Percentiles rank a stretch among this genome's conserved stretches.
phyloP scores from a whole-genome alignment of 345 rosid species.

The Pistacia integerrima region DNA sequence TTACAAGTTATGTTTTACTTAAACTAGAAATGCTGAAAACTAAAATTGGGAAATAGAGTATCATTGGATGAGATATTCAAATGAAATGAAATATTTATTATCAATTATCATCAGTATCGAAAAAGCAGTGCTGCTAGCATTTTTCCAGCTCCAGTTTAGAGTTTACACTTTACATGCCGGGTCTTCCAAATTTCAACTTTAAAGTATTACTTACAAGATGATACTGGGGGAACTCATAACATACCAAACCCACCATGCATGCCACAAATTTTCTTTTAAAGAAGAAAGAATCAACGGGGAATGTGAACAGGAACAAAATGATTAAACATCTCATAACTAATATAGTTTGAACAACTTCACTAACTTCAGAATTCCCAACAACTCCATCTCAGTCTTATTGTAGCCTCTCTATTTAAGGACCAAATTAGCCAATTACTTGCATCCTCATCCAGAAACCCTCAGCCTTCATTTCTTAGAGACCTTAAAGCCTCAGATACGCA shows the following conservation, averaged over 20 bases:
- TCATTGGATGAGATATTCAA: too few species aligned
- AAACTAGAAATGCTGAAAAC: too few species aligned
- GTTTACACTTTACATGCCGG: too few species aligned
- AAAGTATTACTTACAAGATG: neutral
- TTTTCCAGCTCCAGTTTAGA: too few species aligned
- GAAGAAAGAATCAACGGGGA: neutral
- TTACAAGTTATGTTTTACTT: too few species aligned
- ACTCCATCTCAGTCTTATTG: slow-evolving; percentile 36
- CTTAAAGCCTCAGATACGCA: neutral
- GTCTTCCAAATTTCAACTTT: too few species aligned
- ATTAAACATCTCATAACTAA: slow-evolving; percentile 14
- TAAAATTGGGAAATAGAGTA: too few species aligned
- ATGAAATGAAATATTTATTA: too few species aligned
- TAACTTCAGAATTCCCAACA: slow-evolving; percentile 31
- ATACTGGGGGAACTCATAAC: neutral
- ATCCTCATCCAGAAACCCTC: slow-evolving; percentile 29
- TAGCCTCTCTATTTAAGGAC: slow-evolving; percentile 44
- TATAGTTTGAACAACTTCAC: slow-evolving; percentile 53
- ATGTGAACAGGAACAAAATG: slow-evolving; percentile 21
- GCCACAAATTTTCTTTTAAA: neutral
- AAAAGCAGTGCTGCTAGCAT: too few species aligned
- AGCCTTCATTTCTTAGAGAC: slow-evolving; percentile 6
- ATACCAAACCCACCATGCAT: neutral
- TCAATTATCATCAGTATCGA: too few species aligned
- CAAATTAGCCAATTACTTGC: slow-evolving; percentile 8